Conservation (phyloP, 768 basidiomycete genomes). For the Suillus hirtellus region DNA sequence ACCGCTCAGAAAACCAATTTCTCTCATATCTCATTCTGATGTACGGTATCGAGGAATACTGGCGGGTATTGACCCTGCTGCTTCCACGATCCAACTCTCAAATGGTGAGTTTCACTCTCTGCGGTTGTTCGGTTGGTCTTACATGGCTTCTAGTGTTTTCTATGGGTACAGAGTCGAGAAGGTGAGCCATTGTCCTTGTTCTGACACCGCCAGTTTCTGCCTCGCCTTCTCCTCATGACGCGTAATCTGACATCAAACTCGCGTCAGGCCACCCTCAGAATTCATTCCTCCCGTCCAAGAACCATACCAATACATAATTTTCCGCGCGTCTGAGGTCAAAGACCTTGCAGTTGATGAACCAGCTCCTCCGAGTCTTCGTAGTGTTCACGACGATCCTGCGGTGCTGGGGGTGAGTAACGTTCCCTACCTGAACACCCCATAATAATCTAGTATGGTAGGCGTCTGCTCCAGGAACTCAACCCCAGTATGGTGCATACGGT, state of each 20-base stretch:
- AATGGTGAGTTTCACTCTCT: slow-evolving; percentile 55
- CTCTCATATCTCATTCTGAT: slow-evolving; percentile 88
- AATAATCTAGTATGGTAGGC: slow-evolving; percentile 35
- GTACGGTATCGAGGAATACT: slow-evolving; percentile 88
- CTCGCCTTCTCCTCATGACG: slow-evolving; percentile 3
- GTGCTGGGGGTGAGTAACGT: slow-evolving; percentile 66
- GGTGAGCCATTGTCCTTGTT: slow-evolving; percentile 46
- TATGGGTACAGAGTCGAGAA: slow-evolving; percentile 85
- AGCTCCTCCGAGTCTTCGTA: slow-evolving; percentile 43
- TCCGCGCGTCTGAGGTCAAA: slow-evolving; percentile 88
- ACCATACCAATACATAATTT: slow-evolving; percentile 88
- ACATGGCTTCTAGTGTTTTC: slow-evolving; percentile 56
- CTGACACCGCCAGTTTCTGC: slow-evolving; percentile 5
- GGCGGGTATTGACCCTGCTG: slow-evolving; percentile 81
- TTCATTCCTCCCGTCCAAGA: slow-evolving; percentile 83
- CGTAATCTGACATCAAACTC: slow-evolving; percentile 27
- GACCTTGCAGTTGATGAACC: slow-evolving; percentile 84
- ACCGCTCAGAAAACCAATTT: slow-evolving; percentile 74
- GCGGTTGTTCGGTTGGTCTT: slow-evolving; percentile 6
- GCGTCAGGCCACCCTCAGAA: slow-evolving; percentile 62
- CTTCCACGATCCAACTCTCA: slow-evolving; percentile 84
- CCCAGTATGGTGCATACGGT: slow-evolving; percentile 31
- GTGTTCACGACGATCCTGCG: slow-evolving; percentile 82
- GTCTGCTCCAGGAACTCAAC: slow-evolving; percentile 44
- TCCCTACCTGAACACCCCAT: not conserved